Percentiles rank a stretch among this genome's conserved stretches.
phyloP scores from a whole-genome alignment of 2,329 filamentous ascomycete species.

The Balansia obtecta region DNA sequence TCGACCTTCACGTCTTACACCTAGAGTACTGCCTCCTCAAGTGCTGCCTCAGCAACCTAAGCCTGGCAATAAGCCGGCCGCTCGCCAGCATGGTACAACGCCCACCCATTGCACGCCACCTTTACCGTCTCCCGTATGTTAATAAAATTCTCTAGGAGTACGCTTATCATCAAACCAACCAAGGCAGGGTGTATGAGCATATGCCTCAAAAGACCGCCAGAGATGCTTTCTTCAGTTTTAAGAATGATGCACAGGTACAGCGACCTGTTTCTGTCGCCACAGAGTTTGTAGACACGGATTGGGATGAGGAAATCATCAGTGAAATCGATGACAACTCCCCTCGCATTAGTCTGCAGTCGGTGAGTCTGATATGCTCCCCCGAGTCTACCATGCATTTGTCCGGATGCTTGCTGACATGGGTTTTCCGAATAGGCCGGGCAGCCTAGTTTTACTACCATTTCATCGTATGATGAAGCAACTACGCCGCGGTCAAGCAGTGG shows the following conservation, averaged over 20 bases:
- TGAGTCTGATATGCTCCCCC: constrained; percentile 30
- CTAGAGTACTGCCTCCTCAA: not conserved
- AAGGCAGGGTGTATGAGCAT: constrained; percentile 30
- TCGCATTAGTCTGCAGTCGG: constrained; percentile 57
- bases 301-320: constrained; percentile 44
- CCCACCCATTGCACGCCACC: not conserved
- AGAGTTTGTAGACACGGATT: constrained; percentile 68
- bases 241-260: constrained; percentile 31
- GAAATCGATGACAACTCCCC: constrained; percentile 54
- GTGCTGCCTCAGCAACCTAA: not conserved
- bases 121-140: not conserved
- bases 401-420: constrained; percentile 6
- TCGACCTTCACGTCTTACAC: not conserved
- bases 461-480: constrained; percentile 70
- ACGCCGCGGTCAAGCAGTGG: constrained; percentile 60
- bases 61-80: not conserved
- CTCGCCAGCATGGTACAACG: constrained; percentile 2
- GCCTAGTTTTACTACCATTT: constrained; percentile 74
- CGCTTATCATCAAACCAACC: constrained; percentile 22
- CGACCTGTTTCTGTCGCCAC: constrained; percentile 61
- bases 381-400: not conserved
- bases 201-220: constrained; percentile 40
- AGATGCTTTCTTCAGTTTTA: constrained; percentile 50
- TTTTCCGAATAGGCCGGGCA: constrained; percentile 44
- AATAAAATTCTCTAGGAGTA: constrained; percentile 19